Evolutionary conservation across 1,284 basidiomycete species (phyloP).

Genomic region (Lentinula novae-zelandiae): DNA sequence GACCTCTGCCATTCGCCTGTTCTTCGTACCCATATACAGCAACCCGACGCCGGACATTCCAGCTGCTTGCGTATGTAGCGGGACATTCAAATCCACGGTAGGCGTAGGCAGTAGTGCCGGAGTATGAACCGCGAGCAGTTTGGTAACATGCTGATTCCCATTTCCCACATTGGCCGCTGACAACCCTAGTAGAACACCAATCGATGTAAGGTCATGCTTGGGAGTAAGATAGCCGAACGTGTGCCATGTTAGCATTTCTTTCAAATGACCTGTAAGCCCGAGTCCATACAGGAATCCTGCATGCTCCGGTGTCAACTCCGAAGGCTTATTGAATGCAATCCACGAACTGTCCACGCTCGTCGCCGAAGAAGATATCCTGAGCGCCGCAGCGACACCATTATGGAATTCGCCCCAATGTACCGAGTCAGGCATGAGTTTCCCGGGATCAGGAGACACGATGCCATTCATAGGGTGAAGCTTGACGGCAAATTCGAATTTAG

Average conservation of each 20-base stretch:
- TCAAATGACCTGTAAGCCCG: constrained; percentile 88
- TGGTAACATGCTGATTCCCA: constrained; percentile 84
- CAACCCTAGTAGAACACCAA: constrained; percentile 89
- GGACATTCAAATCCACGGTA: constrained; percentile 85
- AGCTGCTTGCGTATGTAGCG: constrained; percentile 86
- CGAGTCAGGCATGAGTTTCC: constrained; percentile 67
- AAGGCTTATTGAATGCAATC: constrained; percentile 91
- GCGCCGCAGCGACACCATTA: constrained; percentile 90
- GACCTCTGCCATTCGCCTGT: constrained; percentile 90
- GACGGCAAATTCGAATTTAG: constrained; percentile 77
- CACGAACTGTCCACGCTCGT: constrained; percentile 83
- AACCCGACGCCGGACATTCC: constrained; percentile 89
- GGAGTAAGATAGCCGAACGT: constrained; percentile 90
- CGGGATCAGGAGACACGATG: constrained; percentile 57
- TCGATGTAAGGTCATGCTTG: constrained; percentile 93
- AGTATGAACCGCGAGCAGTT: constrained; percentile 89
- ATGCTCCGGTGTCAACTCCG: constrained; percentile 84
- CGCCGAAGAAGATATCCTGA: constrained; percentile 80
- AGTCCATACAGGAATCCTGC: constrained; percentile 94
- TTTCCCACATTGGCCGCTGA: constrained; percentile 91
- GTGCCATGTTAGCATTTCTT: constrained; percentile 85
- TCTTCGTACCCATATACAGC: constrained; percentile 84
- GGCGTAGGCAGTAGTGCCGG: constrained; percentile 88
- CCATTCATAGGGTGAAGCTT: constrained; percentile 70
- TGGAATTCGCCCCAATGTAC: constrained; percentile 95